A percentile compares a stretch with the other conserved stretches of the same genome.
Evolutionary conservation across 345 rosid genomes (phyloP).

Genomic region (Eucalyptus regnans): DNA sequence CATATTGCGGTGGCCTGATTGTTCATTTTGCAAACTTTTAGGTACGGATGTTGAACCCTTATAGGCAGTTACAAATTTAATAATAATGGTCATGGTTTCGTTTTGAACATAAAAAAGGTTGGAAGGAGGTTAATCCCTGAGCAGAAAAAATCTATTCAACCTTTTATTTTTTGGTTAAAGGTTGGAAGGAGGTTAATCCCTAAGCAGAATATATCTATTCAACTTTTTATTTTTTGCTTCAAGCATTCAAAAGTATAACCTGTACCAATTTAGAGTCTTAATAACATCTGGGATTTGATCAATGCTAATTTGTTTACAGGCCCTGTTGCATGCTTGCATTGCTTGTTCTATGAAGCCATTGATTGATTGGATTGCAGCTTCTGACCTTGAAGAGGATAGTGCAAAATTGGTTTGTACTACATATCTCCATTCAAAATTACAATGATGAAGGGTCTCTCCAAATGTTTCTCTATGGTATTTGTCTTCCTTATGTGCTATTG

Average conservation of each 20-base stretch:
- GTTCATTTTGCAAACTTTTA: background rate
- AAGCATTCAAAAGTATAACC: background rate
- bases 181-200: background rate
- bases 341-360: conserved; percentile 79
- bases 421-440: background rate
- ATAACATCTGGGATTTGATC: background rate
- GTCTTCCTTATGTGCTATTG: background rate
- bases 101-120: background rate
- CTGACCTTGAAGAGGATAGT: conserved; percentile 90
- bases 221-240: background rate
- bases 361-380: conserved; percentile 92
- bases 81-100: too few relatives aligned
- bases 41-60: background rate
- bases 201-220: background rate
- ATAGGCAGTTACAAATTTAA: background rate
- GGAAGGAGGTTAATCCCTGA: background rate
- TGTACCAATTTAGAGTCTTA: background rate
- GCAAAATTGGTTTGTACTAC: conserved; percentile 37
- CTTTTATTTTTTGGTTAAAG: background rate
- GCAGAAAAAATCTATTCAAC: background rate
- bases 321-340: conserved; percentile 94
- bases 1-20: background rate
- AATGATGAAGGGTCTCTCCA: background rate
- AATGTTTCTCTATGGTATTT: background rate
- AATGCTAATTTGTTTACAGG: conserved; percentile 26